phyloP scores from a whole-genome alignment of 2,329 filamentous ascomycete species.

The Nemania serpens region DNA sequence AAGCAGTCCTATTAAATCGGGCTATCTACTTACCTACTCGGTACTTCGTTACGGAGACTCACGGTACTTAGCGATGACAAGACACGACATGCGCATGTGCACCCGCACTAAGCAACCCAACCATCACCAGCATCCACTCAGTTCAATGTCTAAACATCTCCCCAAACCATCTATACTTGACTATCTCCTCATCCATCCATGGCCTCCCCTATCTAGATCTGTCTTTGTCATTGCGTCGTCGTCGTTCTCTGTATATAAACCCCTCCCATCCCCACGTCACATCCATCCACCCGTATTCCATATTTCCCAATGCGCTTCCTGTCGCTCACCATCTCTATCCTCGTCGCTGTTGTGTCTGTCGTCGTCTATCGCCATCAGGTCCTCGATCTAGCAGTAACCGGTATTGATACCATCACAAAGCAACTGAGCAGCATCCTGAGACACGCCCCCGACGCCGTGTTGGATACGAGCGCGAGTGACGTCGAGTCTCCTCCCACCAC shows the following conservation, averaged over 20 bases:
- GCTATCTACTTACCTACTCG: neutral
- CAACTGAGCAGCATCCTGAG: slow-evolving; percentile 27
- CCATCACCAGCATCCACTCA: neutral
- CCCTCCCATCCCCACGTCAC: slow-evolving; percentile 5
- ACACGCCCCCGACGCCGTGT: slow-evolving; percentile 8
- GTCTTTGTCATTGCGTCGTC: neutral
- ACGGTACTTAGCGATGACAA: no score
- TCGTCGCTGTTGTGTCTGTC: slow-evolving; percentile 46
- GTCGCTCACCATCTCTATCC: slow-evolving; percentile 45
- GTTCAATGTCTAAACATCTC: neutral
- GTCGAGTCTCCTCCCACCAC: slow-evolving; percentile 23
- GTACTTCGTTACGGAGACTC: no score
- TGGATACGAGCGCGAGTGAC: slow-evolving; percentile 19
- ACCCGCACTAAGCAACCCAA: no score
- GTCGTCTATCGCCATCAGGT: slow-evolving; percentile 42
- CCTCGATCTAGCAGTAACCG: slow-evolving; percentile 33
- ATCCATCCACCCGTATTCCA: slow-evolving; percentile 6
- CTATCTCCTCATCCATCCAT: neutral
- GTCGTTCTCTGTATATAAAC: slow-evolving; percentile 23
- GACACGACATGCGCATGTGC: neutral
- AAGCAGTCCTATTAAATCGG: slow-evolving; percentile 11
- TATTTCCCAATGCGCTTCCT: slow-evolving; percentile 45
- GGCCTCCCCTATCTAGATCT: slow-evolving; percentile 13
- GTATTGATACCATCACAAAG: slow-evolving; percentile 31
- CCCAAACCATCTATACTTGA: neutral